Conservation (phyloP, 2,329 filamentous ascomycete species). For the Gliomastix tumulicola region DNA sequence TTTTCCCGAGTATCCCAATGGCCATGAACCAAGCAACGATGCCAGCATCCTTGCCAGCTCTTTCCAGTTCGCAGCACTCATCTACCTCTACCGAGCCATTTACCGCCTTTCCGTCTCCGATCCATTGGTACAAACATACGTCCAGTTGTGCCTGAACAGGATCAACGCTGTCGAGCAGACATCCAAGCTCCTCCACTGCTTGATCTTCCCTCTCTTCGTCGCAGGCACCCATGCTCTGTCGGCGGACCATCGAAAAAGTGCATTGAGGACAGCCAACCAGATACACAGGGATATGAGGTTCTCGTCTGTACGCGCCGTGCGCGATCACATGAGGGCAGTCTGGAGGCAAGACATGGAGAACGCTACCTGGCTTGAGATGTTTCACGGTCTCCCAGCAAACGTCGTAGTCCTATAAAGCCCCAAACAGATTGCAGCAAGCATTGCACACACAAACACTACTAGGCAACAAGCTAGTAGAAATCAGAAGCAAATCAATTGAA, state of each 20-base stretch:
- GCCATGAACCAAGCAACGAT: neutral
- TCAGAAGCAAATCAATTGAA: no score
- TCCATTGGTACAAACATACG: conserved; percentile 29
- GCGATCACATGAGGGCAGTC: no score
- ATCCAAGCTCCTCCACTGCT: conserved; percentile 28
- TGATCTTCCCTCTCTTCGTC: conserved; percentile 27
- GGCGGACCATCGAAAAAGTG: conserved; percentile 14
- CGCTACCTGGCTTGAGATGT: no score
- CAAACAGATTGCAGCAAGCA: no score
- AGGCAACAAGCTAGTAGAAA: no score
- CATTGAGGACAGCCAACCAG: conserved; percentile 10
- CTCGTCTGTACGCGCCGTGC: conserved; percentile 26
- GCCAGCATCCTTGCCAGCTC: conserved; percentile 26
- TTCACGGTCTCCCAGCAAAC: no score
- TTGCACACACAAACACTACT: no score
- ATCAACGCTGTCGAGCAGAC: conserved; percentile 25
- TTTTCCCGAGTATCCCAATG: conserved; percentile 11
- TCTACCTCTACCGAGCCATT: conserved; percentile 34
- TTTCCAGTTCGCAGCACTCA: conserved; percentile 31
- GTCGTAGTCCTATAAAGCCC: no score
- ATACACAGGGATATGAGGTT: conserved; percentile 23
- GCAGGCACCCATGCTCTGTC: conserved; percentile 25
- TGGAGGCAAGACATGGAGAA: no score
- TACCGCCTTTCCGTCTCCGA: conserved; percentile 29
- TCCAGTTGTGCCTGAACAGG: conserved; percentile 24